Percentiles rank a stretch among this genome's conserved stretches.
Evolutionary conservation across 2,329 filamentous ascomycete species (phyloP).

Genomic region (Cytospora schulzeri): DNA sequence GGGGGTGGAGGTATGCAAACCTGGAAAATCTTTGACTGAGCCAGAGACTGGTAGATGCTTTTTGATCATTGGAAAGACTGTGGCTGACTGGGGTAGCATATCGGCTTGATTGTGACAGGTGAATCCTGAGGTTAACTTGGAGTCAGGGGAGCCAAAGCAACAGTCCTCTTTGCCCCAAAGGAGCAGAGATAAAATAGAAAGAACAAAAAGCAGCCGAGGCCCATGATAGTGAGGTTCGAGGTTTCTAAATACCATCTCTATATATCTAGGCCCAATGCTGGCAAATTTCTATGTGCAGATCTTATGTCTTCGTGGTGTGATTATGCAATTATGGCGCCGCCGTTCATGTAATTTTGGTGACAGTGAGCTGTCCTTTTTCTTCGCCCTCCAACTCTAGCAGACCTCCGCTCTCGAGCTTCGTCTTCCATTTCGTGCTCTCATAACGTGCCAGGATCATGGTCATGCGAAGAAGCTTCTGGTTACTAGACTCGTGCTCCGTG

Average conservation of each 20-base stretch:
- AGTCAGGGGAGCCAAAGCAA: no score
- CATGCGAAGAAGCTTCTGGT: slow-evolving; percentile 64
- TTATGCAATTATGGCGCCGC: neutral
- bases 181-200: neutral
- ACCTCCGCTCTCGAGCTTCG: slow-evolving; percentile 64
- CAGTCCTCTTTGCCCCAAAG: neutral
- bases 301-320: neutral
- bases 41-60: neutral
- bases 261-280: neutral
- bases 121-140: neutral
- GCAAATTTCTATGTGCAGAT: slow-evolving; percentile 6
- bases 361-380: slow-evolving; percentile 49
- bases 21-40: neutral
- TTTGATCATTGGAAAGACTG: neutral
- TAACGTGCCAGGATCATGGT: slow-evolving; percentile 74
- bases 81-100: neutral
- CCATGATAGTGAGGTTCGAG: neutral
- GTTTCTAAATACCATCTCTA: slow-evolving; percentile 2
- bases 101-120: neutral
- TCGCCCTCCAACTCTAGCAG: slow-evolving; percentile 52
- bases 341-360: slow-evolving; percentile 52
- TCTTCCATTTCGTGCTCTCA: slow-evolving; percentile 77
- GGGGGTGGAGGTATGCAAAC: neutral
- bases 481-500: slow-evolving; percentile 57
- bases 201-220: no score